Evolutionary conservation across 768 basidiomycete species (phyloP), one percentile per base, ranked within the genome.

Genomic region (Rhizopogon salebrosus): DNA sequence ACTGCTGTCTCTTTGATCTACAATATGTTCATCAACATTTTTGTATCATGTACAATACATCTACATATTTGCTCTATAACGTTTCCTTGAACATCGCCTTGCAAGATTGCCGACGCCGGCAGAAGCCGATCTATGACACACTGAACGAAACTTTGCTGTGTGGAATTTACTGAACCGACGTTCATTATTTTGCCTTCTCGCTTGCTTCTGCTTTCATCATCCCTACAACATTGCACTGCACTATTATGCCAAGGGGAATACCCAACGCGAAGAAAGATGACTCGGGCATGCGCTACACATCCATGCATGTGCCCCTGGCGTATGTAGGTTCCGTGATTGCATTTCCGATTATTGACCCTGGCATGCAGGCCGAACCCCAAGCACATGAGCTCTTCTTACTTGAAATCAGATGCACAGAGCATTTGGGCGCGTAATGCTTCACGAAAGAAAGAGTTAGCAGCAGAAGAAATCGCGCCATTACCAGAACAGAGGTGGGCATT

Each of bases 181-280:
- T 34, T 34, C 43, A 31, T 27, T 10, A 45, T 8, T n/a, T 9
- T 31, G 20, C 31, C 29, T 31, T 43, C 18, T 16, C 18, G 7
- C 27, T 45, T 11, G 13, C 6, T 34, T 34, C 8, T 29, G 14
- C 45, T 34, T 34, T 34, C 31, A 27, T 27, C 27, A 34, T 13
- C 13, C 31, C 45, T 23, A 34, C 31, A 46, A 22, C 5, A 46
- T 29, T 20, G 16, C 23, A 34, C 31, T 34, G n/a, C n/a, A n/a
- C n/a, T n/a, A n/a, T n/a, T 29, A 91, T 91, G 89, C 89, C 89
- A 54, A 80, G 89, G 68, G 89, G 89, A 54, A 80, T 91, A 42
- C 89, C 90, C 27, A 89, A 89, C 62, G 82, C 80, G 26, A 87
- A 84, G 69, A 79, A 82, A 58, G 89, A 92, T 73, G 90, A 92